Evolutionary conservation across 371 early-diverging fungal species (phyloP).

Genomic region (Mortierella sp.): DNA sequence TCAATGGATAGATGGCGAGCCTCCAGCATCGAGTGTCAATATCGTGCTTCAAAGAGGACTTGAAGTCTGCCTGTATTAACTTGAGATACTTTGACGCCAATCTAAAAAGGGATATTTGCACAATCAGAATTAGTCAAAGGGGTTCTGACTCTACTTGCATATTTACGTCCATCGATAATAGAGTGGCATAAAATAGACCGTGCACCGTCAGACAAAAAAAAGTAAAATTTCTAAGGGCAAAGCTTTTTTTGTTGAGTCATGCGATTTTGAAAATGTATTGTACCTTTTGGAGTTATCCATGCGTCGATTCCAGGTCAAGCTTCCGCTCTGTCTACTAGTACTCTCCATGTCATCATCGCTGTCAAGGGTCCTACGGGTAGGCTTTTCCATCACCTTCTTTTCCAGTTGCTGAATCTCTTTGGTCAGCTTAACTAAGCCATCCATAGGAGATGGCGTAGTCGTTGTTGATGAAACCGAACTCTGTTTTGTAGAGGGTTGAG

Average conservation of each 20-base stretch:
- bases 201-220: neutral
- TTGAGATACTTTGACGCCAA: constrained; percentile 66
- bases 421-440: constrained; percentile 43
- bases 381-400: constrained; percentile 50
- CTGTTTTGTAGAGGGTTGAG: constrained; percentile 18
- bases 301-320: constrained; percentile 39
- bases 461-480: constrained; percentile 8
- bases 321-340: constrained; percentile 26
- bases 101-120: constrained; percentile 21
- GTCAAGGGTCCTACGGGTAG: constrained; percentile 43
- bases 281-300: constrained; percentile 56
- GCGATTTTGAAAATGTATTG: constrained; percentile 1
- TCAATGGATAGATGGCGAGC: constrained; percentile 69
- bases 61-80: constrained; percentile 64
- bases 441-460: constrained; percentile 23
- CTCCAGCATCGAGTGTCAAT: constrained; percentile 77
- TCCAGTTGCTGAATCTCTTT: constrained; percentile 54
- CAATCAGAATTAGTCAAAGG: neutral
- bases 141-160: too few relatives aligned
- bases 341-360: constrained; percentile 40
- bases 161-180: neutral
- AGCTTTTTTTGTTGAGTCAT: constrained; percentile 19
- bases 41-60: constrained; percentile 69
- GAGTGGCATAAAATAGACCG: neutral
- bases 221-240: neutral